These are phyloP conservation scores for Chlamydomonas schloesseri DNA, from an alignment of 139 green algal genomes.

Conservation along the genomic window DNA sequence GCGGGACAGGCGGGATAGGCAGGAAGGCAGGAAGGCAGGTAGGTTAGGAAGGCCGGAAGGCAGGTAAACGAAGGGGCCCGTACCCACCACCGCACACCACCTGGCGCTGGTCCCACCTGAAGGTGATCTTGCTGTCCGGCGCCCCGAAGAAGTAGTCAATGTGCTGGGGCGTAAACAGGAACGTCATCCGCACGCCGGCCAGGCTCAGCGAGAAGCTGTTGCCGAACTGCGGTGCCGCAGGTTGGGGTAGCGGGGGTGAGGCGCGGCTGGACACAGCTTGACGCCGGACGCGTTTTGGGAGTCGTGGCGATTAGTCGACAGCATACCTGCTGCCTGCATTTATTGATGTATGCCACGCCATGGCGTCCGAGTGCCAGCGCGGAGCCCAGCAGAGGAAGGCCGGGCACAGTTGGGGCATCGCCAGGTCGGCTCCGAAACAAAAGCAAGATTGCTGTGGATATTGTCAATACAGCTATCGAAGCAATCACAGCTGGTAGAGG, in stretches of 20 bases:
- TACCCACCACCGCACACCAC: too few species aligned
- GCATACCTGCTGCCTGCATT: slow-evolving; percentile 49
- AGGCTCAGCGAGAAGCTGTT: slow-evolving; percentile 20
- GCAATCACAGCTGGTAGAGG: too few species aligned
- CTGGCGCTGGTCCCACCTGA: slow-evolving; percentile 71
- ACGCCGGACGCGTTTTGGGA: too few species aligned
- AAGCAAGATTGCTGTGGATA: background rate
- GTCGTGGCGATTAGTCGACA: too few species aligned
- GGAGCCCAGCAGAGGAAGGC: slow-evolving; percentile 65
- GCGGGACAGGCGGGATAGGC: too few species aligned
- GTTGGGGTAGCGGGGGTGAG: too few species aligned
- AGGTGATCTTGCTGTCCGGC: slow-evolving; percentile 67
- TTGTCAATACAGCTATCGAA: too few species aligned
- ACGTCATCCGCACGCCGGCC: slow-evolving; percentile 65
- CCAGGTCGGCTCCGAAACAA: background rate
- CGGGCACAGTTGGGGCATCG: slow-evolving; percentile 25
- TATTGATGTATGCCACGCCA: slow-evolving; percentile 57
- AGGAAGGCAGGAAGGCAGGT: too few species aligned
- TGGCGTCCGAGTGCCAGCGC: slow-evolving; percentile 48
- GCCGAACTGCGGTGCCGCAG: slow-evolving; percentile 38
- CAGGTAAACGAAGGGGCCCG: too few species aligned
- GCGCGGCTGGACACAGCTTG: too few species aligned
- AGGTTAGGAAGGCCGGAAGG: too few species aligned
- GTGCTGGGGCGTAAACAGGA: slow-evolving; percentile 62
- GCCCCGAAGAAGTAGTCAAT: slow-evolving; percentile 74